These are phyloP conservation scores for Phytophthora europaea DNA, from an alignment of 352 stramenopile genomes.

Conservation along the genomic window DNA sequence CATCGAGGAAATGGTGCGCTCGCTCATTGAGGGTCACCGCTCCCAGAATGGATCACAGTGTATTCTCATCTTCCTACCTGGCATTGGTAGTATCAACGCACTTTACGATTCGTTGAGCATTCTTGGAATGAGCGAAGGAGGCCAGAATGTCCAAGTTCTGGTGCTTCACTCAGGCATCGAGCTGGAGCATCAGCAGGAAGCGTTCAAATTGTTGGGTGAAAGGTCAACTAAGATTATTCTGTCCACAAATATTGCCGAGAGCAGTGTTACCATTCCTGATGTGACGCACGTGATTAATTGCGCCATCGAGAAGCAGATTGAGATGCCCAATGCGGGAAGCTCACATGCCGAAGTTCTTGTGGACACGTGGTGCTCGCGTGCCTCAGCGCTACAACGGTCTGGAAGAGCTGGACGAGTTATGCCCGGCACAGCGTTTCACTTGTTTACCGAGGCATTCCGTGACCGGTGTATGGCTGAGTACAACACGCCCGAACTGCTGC, in stretches of 20 bases:
- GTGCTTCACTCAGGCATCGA: conserved; percentile 82
- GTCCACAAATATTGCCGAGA: conserved; percentile 98
- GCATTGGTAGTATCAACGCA: conserved; percentile 94
- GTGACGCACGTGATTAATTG: conserved; percentile 93
- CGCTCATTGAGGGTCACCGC: conserved; percentile 60
- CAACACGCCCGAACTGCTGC: conserved; percentile 83
- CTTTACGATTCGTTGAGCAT: conserved; percentile 82
- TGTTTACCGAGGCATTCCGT: conserved; percentile 84
- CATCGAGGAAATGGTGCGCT: conserved; percentile 65
- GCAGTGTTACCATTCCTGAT: conserved; percentile 96
- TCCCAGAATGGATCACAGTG: conserved; percentile 56
- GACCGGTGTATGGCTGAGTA: conserved; percentile 81
- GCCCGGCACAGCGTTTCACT: conserved; percentile 92
- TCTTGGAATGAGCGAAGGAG: conserved; percentile 27
- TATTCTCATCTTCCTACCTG: conserved; percentile 97
- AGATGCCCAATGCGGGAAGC: conserved; percentile 78
- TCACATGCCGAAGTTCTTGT: conserved; percentile 81
- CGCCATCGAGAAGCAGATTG: conserved; percentile 87
- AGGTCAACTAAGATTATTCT: conserved; percentile 94
- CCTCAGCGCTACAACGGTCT: conserved; percentile 87
- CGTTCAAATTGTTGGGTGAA: conserved; percentile 60
- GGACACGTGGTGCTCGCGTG: conserved; percentile 95
- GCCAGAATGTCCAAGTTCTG: conserved; percentile 54
- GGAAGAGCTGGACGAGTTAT: conserved; percentile 94
- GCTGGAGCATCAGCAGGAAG: conserved; percentile 79